These are phyloP conservation scores for Leccinum subrobustum DNA, from an alignment of 1,284 basidiomycete genomes.

Conservation along the genomic window DNA sequence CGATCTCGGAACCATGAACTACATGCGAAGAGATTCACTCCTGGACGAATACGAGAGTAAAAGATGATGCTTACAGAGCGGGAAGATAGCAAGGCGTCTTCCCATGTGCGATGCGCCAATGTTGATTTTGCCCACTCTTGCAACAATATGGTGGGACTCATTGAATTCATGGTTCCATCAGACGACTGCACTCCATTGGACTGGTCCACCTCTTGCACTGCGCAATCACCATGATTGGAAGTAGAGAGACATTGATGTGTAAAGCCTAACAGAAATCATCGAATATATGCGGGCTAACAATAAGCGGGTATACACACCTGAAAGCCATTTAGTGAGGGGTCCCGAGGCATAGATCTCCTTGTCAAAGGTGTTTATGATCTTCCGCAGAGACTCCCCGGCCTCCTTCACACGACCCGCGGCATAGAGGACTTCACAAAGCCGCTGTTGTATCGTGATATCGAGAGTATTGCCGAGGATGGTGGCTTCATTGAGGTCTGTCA, in stretches of 20 bases:
- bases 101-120: background rate
- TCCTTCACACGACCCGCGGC: no score
- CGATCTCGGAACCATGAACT: background rate
- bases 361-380: no score
- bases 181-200: background rate
- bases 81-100: background rate
- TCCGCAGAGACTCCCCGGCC: no score
- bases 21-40: background rate
- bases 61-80: background rate
- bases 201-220: background rate
- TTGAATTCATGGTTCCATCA: background rate
- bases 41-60: background rate
- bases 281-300: background rate
- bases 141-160: background rate
- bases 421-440: no score
- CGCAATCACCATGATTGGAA: background rate
- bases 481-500: no score
- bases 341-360: no score
- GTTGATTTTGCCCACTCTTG: background rate
- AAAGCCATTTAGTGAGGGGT: background rate
- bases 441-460: no score
- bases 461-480: no score
- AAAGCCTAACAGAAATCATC: background rate
- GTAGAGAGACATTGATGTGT: background rate
- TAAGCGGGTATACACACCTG: background rate